Base-by-base conservation (phyloP, 1,284 basidiomycete genomes). In the Acaromyces ingoldii region DNA sequence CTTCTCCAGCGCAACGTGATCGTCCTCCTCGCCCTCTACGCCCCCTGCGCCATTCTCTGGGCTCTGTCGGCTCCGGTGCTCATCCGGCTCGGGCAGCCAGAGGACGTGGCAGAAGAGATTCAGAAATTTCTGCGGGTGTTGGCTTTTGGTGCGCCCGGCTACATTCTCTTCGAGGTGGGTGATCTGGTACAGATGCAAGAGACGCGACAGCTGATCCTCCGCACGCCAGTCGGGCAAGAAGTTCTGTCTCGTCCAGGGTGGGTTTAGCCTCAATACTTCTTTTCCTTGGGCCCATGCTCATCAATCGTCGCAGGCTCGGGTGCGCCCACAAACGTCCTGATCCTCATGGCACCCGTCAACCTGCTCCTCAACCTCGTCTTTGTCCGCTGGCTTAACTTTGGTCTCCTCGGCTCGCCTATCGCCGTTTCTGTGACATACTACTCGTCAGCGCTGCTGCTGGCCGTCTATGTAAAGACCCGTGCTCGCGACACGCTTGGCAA, bases 131-230 rank as follows among this genome's bases (percentile, higher is more conserved):
- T 87, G 58, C 81, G 85, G 9, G 68, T 87, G 22, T 75, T 88
- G 44, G 79, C 83, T 44, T 51, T 83, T 34, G 85, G 83, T 1
- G 84, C 82, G 0, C 85, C 86, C 0, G 85, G 81, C 5, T 87
- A 86, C 66, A 82, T 87, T 56, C 84, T 82, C 6, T 88, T 87
- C 55, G 86, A 87, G n/a, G n/a, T n/a, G n/a, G n/a, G n/a, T n/a
- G n/a, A n/a, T n/a, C n/a, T n/a, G n/a, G n/a, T n/a, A n/a, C n/a
- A n/a, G n/a, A n/a, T n/a, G n/a, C n/a, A n/a, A n/a, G n/a, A n/a
- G n/a, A n/a, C n/a, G n/a, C n/a, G n/a, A n/a, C n/a, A n/a, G n/a
- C n/a, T n/a, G n/a, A n/a, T n/a, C n/a, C n/a, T n/a, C n/a, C n/a
- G n/a, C n/a, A n/a, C n/a, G n/a, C n/a, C n/a, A n/a, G 72, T 83